phyloP scores from a whole-genome alignment of 257 asterid species.

The Ehretia macrophylla region DNA sequence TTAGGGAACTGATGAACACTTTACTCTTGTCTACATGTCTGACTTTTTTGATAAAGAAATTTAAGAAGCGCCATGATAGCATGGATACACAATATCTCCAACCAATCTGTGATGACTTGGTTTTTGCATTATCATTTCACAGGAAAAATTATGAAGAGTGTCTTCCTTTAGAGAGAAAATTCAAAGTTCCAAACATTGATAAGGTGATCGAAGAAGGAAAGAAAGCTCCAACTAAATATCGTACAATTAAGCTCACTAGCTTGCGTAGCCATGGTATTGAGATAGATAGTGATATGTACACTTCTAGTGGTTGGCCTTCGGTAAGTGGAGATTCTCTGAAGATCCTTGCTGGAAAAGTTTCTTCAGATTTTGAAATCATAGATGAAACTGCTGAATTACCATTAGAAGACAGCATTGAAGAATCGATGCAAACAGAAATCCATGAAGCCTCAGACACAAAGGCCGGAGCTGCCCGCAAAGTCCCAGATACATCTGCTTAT shows the following conservation, averaged over 20 bases:
- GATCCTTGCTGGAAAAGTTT: slow-evolving; percentile 76
- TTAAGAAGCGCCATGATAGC: background rate
- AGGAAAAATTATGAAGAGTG: slow-evolving; percentile 63
- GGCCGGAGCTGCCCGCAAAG: slow-evolving; percentile 17
- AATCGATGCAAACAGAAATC: slow-evolving; percentile 25
- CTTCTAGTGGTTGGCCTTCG: slow-evolving; percentile 98
- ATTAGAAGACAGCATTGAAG: slow-evolving; percentile 37
- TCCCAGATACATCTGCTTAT: slow-evolving; percentile 57
- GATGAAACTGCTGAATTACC: slow-evolving; percentile 32
- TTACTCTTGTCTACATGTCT: no score
- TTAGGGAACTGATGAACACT: no score
- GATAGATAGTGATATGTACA: slow-evolving; percentile 61
- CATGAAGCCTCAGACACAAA: slow-evolving; percentile 18
- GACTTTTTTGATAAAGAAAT: background rate
- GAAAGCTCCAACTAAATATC: slow-evolving; percentile 67
- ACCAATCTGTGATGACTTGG: background rate
- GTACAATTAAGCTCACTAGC: slow-evolving; percentile 69
- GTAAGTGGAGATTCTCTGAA: slow-evolving; percentile 77
- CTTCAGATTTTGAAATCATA: slow-evolving; percentile 60
- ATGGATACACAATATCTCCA: background rate
- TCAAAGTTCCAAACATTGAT: slow-evolving; percentile 69
- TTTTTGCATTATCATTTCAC: slow-evolving; percentile 23
- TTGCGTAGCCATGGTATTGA: slow-evolving; percentile 37
- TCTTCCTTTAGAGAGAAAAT: slow-evolving; percentile 65
- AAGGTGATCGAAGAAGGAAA: slow-evolving; percentile 87